Evolutionary conservation across 1,139 yeast species (phyloP).

Genomic region (Yamadazyma sp.): DNA sequence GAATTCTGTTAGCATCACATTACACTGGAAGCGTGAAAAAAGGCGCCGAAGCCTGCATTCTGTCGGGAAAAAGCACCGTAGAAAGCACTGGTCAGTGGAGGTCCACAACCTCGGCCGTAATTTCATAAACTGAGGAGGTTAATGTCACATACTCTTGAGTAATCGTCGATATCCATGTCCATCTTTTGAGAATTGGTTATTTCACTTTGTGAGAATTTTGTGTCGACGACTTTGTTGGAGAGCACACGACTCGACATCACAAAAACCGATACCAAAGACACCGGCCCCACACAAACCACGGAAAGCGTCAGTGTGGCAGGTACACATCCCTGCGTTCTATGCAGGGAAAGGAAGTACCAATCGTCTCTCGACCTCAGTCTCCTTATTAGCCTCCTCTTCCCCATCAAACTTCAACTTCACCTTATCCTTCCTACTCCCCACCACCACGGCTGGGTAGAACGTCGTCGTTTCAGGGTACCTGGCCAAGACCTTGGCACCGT

Average conservation of each 20-base stretch:
- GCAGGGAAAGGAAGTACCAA: conserved; percentile 75
- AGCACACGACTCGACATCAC: background rate
- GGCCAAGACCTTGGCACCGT: conserved; percentile 83
- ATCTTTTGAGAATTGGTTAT: background rate
- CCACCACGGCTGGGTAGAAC: conserved; percentile 91
- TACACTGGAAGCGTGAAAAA: background rate
- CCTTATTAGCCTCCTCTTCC: conserved; percentile 94
- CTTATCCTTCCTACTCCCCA: conserved; percentile 68
- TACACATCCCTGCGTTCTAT: too few species aligned
- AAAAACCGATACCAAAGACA: too few species aligned
- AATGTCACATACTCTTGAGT: conserved; percentile 46
- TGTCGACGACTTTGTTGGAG: background rate
- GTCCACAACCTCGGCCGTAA: background rate
- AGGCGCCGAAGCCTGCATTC: background rate
- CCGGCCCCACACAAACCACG: too few species aligned
- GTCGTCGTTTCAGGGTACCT: conserved; percentile 98
- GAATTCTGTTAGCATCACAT: conserved; percentile 20
- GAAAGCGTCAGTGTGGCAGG: too few species aligned
- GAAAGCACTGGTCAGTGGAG: background rate
- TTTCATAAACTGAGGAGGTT: background rate
- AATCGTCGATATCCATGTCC: conserved; percentile 57
- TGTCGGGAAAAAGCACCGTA: background rate
- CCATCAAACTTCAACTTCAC: conserved; percentile 90
- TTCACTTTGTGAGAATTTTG: background rate
- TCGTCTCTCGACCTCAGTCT: conserved; percentile 86